Evolutionary conservation across 768 basidiomycete genomes (phyloP), one percentile per base, ranked within the genome.

Genomic region (Boletellus ananiceps): DNA sequence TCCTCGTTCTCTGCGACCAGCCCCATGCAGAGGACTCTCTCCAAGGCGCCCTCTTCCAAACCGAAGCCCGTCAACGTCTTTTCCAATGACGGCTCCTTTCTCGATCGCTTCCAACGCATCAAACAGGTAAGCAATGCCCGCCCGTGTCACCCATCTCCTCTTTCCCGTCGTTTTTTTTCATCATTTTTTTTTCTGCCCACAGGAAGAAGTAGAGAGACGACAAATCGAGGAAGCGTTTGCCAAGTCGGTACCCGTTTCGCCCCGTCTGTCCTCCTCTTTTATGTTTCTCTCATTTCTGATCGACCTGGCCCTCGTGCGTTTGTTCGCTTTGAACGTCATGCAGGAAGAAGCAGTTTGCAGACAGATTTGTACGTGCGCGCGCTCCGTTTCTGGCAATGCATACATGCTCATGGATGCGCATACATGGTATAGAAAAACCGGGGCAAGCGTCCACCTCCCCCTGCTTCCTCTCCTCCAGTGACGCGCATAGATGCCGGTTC

Each of bases 41-140:
- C 56, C 3, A 65, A 59, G 32, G 23, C 43, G 6, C 41, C 48
- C n/a, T 47, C 63, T 11, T 27, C 41, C 15, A 74, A 71, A 58
- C 38, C 69, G 34, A 82, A 79, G 55, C 69, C 75, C 12, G 69
- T 72, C 41, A 86, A 84, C 60, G 75, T 85, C 18, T 86, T 86
- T 61, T 74, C 82, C 47, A 78, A 84, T 61, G 84, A 85, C 56
- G 84, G 84, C 8, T 83, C 82, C 8, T 86, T 85, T 62, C 67
- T 84, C 47, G 77, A 84, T 56, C 74, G 82, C 9, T 76, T 85
- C 58, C 79, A 82, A 64, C 76, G 78, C 27, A 68, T 70, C 40
- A 78, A 75, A 67, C 75, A 73, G 77, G 84, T 80, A 55, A 40
- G 69, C 57, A 18, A 13, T 8, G 9, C 38, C 18, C 27, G 16